phyloP scores from a whole-genome alignment of 2,329 filamentous ascomycete species.

The Ambrosiella xylebori region DNA sequence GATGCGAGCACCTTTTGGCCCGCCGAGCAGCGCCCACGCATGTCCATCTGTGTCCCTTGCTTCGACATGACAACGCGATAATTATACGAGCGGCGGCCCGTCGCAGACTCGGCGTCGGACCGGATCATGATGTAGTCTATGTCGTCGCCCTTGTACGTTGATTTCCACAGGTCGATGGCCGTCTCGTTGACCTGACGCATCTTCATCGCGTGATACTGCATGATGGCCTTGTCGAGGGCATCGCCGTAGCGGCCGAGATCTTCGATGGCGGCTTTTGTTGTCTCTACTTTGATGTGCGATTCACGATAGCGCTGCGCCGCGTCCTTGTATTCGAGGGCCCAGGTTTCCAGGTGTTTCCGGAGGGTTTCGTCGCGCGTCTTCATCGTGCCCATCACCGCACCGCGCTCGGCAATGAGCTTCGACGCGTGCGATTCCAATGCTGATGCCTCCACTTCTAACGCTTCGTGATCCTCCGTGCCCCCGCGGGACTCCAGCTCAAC shows the following conservation, averaged over 20 bases:
- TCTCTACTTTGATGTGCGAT: constrained; percentile 74
- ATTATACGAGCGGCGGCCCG: constrained; percentile 74
- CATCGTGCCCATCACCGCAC: constrained; percentile 59
- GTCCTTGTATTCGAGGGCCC: constrained; percentile 72
- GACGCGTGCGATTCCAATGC: constrained; percentile 51
- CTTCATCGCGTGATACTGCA: constrained; percentile 90
- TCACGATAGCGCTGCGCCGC: constrained; percentile 68
- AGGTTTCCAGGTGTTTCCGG: constrained; percentile 54
- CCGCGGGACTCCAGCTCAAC: constrained; percentile 58
- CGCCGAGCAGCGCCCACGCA: constrained; percentile 92
- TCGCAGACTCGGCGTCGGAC: constrained; percentile 63
- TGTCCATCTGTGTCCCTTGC: constrained; percentile 95
- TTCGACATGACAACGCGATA: constrained; percentile 98
- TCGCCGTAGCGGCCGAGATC: constrained; percentile 68
- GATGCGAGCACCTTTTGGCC: constrained; percentile 92
- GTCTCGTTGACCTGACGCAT: constrained; percentile 98
- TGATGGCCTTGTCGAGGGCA: constrained; percentile 88
- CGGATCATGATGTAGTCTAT: constrained; percentile 93
- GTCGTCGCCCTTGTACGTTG: constrained; percentile 91
- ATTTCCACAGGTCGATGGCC: constrained; percentile 89
- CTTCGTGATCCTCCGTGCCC: constrained; percentile 65
- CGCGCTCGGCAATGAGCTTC: constrained; percentile 52
- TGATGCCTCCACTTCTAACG: constrained; percentile 52
- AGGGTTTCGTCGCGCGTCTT: constrained; percentile 74
- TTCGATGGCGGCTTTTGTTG: constrained; percentile 81